phyloP scores from a whole-genome alignment of 2,329 filamentous ascomycete genomes.

The Colletotrichum eleusines region DNA sequence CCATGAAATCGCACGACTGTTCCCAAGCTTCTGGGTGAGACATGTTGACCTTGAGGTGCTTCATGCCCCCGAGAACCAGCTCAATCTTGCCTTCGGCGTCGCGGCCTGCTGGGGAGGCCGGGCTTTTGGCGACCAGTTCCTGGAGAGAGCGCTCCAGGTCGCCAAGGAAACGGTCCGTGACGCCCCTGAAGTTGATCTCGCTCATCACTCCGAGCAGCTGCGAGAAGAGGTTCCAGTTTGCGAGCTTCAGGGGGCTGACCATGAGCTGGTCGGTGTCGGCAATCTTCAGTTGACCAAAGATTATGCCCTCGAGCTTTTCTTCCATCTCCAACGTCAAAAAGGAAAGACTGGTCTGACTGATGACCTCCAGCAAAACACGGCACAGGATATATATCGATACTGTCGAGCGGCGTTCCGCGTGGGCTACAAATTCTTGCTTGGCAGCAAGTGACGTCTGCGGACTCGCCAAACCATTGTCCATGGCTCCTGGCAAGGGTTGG shows the following conservation, averaged over 20 bases:
- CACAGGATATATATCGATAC: conserved; percentile 97
- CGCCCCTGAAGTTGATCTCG: conserved; percentile 87
- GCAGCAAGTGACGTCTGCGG: conserved; percentile 56
- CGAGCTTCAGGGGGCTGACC: conserved; percentile 84
- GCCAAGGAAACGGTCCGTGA: conserved; percentile 83
- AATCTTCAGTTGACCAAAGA: conserved; percentile 93
- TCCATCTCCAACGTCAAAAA: conserved; percentile 92
- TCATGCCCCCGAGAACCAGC: conserved; percentile 90
- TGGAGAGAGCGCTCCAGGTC: conserved; percentile 85
- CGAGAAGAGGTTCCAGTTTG: conserved; percentile 96
- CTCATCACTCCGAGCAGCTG: conserved; percentile 97
- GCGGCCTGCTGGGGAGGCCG: conserved; percentile 65
- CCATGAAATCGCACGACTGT: conserved; percentile 89
- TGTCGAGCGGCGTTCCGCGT: conserved; percentile 89
- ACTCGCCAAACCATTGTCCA: conserved; percentile 47
- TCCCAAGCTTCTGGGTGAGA: conserved; percentile 82
- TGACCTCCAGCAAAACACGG: conserved; percentile 92
- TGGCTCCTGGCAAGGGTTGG: conserved; percentile 55
- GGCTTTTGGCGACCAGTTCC: conserved; percentile 78
- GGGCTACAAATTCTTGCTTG: conserved; percentile 78
- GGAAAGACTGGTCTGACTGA: conserved; percentile 86
- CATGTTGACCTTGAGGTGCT: conserved; percentile 83
- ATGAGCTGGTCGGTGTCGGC: conserved; percentile 85
- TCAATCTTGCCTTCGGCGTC: conserved; percentile 87
- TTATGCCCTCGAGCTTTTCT: conserved; percentile 92